Evolutionary conservation across 805 yeast species (phyloP).

Genomic region (Ogataea populi-albae): DNA sequence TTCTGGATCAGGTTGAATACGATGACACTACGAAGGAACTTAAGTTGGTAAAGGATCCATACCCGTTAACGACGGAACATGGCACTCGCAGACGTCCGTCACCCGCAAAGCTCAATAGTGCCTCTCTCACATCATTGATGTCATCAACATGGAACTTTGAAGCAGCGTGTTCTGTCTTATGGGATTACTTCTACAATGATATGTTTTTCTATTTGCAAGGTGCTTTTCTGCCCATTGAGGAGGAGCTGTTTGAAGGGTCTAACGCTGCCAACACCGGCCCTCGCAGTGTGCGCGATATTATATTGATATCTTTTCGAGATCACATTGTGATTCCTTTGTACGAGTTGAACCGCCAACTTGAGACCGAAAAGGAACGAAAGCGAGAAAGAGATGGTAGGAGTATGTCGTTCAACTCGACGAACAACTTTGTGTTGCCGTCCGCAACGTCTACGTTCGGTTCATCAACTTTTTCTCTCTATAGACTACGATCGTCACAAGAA

Average conservation of each 20-base stretch:
- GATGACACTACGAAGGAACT: conserved; percentile 30
- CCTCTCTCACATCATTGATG: conserved; percentile 3
- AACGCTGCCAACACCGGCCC: conserved; percentile 1
- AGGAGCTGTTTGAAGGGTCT: conserved; percentile 26
- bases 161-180: conserved; percentile 42
- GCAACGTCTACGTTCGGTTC: conserved; percentile 5
- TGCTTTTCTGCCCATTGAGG: conserved; percentile 57
- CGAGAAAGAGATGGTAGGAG: conserved; percentile 14
- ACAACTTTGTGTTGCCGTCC: conserved; percentile 1
- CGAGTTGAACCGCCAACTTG: conserved; percentile 38
- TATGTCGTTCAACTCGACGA: conserved; percentile 8
- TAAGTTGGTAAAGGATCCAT: conserved; percentile 30
- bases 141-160: conserved; percentile 21
- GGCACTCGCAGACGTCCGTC: conserved; percentile 17
- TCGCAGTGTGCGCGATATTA: conserved; percentile 35
- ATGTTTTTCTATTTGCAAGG: conserved; percentile 59
- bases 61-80: background rate
- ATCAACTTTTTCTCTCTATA: conserved; percentile 8
- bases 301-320: conserved; percentile 50
- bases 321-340: conserved; percentile 51
- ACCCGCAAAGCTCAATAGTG: conserved; percentile 30
- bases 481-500: conserved; percentile 2
- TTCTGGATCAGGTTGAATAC: conserved; percentile 24
- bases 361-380: conserved; percentile 21
- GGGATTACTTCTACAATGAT: conserved; percentile 57